Evolutionary conservation across 371 early-diverging fungal species (phyloP), one percentile per base, ranked within the genome.

Genomic region (Syncephalastrum monosporum): DNA sequence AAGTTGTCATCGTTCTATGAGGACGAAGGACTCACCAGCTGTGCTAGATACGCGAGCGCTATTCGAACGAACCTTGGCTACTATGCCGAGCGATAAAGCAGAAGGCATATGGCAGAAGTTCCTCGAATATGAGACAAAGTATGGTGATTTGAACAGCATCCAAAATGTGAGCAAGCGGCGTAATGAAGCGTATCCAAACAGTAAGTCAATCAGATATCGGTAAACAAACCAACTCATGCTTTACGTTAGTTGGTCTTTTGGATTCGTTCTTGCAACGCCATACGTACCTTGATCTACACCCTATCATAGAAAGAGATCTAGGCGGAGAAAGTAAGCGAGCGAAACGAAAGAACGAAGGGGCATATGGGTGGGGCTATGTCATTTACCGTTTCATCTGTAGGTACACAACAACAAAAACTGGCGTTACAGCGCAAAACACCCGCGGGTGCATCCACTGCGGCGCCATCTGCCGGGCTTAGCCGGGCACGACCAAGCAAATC

Each of bases 81-180:
- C 82, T 4, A 79, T 95, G 71, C 86, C 93, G 8, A 64, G 86
- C 7, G 89, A 90, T 17, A 81, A 85, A 43, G 83, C 91, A 5
- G 77, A 69, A 5, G 76, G 75, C 13, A 77, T 97, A 12, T 96
- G 96, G 96, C 65, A 79, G 17, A 86, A 83, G 67, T 89, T 92
- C 53, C 73, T 91, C 10, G 85, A 88, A 16, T 94, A 93, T 66
- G 95, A 95, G 65, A 86, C 82, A 71, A 85, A 88, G 53, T 94
- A 91, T 72, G 95, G 95, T 4, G 95, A 96, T 68, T 68, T 95
- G 47, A 64, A 80, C 0, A 82, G 84, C 46, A 81, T 94, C 19
- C 72, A 82, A 41, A 90, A 84, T 66, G 78, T 91, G 14, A 93
- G 94, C 55, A 84, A 86, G 65, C 82, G 96, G 52, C 68, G 84